Evolutionary conservation across 345 rosid genomes (phyloP), one percentile per base, ranked within the genome.

Genomic region (Excoecaria agallocha): DNA sequence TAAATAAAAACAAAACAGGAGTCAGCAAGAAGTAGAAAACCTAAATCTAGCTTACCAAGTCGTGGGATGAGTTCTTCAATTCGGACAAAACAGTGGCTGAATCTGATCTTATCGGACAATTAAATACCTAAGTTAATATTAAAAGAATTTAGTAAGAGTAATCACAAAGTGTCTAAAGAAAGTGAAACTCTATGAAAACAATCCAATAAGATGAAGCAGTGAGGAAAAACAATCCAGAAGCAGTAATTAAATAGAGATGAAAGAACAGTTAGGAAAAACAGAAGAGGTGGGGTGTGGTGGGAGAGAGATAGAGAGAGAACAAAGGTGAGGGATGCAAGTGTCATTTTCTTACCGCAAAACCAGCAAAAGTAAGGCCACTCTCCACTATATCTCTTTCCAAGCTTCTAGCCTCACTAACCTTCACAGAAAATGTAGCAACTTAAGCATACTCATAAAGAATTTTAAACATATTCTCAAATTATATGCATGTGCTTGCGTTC

Each of bases 351-450:
- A 93, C 99, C 62, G 95, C 95, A 93, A 96, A 96, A 77, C 99
- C 99, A 82, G 97, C 95, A 87, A 96, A 96, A 69, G 87, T 89
- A 59, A 96, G 97, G 74, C 88, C 93, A 86, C 82, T 85, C 85
- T 96, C 99, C 82, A 93, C 97, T 24, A 56, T 74, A 79, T 90
- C 98, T 79, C 99, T 88, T 62, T 93, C 98, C 98, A 93, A 71
- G 87, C 86, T 93, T 82, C 99, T 88, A 64, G 89, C 98, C 81
- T 96, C 98, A 82, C 98, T 85, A 81, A 89, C 98, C 99, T 96
- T 87, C 79, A 88, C 43, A 64, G 46, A 77, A 79, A 58, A 66
- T 5, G 71, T 57, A 76, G 35, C 49, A 62, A 22, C 57, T 74
- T 55, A 73, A 76, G 70, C 66, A 72, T 48, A 70, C 48, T 38